A percentile compares a stretch with the other conserved stretches of the same genome.
phyloP scores from a whole-genome alignment of 495 filamentous ascomycete species.

The Collariella sp. region DNA sequence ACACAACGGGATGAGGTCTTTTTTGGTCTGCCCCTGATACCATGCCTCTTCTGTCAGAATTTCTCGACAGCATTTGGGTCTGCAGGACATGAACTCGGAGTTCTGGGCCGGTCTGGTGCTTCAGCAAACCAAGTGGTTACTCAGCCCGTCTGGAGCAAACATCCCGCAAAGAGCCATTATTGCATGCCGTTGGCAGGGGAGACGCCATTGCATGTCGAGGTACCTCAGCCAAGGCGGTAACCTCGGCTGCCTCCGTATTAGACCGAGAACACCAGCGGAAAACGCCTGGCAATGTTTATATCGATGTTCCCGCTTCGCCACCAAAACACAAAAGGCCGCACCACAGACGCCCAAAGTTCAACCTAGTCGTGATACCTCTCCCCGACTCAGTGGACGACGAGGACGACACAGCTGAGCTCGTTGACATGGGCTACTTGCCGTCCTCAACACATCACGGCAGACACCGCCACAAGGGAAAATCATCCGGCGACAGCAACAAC shows the following conservation, averaged over 20 bases:
- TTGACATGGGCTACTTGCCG: constrained; percentile 9
- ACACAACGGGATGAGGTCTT: no score
- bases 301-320: background rate
- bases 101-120: no score
- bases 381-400: background rate
- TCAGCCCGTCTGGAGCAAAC: no score
- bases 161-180: no score
- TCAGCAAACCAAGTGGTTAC: no score
- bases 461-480: constrained; percentile 6
- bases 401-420: constrained; percentile 11
- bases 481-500: constrained; percentile 31
- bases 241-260: background rate
- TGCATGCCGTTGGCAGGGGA: no score
- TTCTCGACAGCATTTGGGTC: no score
- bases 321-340: background rate
- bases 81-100: no score
- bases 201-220: no score
- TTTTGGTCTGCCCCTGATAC: no score
- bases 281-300: background rate
- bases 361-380: background rate
- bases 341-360: background rate
- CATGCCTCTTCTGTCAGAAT: no score
- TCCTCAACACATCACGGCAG: constrained; percentile 1
- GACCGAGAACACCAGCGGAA: background rate
- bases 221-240: no score